A percentile compares a stretch with the other conserved stretches of the same genome.
Conservation (phyloP, 495 filamentous ascomycete species). For the Daldinia childiae region DNA sequence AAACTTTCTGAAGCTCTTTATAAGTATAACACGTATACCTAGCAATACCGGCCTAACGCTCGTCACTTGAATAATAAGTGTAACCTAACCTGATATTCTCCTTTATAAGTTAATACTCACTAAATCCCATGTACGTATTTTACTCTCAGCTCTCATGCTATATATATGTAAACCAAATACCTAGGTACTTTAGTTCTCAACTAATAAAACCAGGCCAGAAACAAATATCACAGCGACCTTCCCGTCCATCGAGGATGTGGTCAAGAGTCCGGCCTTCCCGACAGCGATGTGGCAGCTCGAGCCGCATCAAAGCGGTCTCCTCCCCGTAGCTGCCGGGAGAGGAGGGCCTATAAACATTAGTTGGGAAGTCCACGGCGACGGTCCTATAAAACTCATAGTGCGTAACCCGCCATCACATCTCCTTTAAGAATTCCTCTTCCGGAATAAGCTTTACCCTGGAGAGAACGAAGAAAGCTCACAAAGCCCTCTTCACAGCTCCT, state of each 20-base stretch:
- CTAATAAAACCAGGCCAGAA: conserved; percentile 12
- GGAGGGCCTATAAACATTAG: conserved; percentile 76
- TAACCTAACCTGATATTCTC: background rate
- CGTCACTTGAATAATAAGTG: background rate
- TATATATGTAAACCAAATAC: background rate
- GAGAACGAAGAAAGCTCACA: conserved; percentile 1
- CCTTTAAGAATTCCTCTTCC: background rate
- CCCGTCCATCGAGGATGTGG: conserved; percentile 53
- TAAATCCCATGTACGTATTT: background rate
- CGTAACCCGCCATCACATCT: conserved; percentile 42
- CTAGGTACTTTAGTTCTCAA: too few relatives aligned
- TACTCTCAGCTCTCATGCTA: background rate
- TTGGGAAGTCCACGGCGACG: conserved; percentile 82
- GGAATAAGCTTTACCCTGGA: background rate
- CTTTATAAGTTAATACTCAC: background rate
- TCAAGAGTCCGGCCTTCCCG: conserved; percentile 56
- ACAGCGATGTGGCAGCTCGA: conserved; percentile 69
- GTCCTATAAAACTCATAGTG: conserved; percentile 75
- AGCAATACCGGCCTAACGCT: background rate
- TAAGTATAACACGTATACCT: background rate
- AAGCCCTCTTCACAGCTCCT: conserved; percentile 58
- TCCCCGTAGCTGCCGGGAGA: conserved; percentile 68
- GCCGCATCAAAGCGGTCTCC: conserved; percentile 64
- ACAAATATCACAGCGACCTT: conserved; percentile 26
- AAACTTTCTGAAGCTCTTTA: background rate